Base-by-base conservation (phyloP, 1,284 basidiomycete genomes). In the Athelia sp. region DNA sequence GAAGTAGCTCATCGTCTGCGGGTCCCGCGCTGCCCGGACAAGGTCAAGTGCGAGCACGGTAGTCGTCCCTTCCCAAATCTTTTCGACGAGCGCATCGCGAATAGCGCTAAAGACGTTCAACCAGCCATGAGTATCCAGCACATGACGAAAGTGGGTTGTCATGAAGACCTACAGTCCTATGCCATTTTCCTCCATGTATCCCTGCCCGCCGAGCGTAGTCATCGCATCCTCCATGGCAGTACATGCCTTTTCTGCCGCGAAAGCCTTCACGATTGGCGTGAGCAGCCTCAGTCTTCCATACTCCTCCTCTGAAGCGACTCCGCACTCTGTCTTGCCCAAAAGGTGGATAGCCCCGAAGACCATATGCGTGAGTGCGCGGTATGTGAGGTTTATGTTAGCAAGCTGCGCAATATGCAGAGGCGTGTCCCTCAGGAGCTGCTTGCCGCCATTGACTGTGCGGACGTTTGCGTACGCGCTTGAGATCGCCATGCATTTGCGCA, bases 31-130 rank as follows among this genome's bases (percentile, higher is more conserved):
- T 24, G 75, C 80, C 46, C 86, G 70, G 3, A 80, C 67, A 35
- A 90, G 67, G 59, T 91, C 88, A 44, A 90, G 63, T 1, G 84
- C 74, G 1, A 90, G 72, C 1, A 90, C 82, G 2, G 78, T 79
- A 3, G 75, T 74, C 0, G 87, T 89, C 0, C 87, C 89, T 66
- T 92, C 89, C 89, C 89, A 92, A 45, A 92, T 89, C 56, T 82
- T 82, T 67, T 91, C 87, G 4, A 90, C 90, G 6, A 85, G 62
- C 2, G 73, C 70, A 64, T 91, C 88, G 4, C 82, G 71, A 38
- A 87, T 77, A 43, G 78, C 56, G 40, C 76, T 77, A 52, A 50
- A 38, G 24, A 18, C 53, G 34, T 35, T 14, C 1, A 35, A 15
- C 2, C 43, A 49, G 38, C 48, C 34, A 29, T 18, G 23, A 45